These are phyloP conservation scores for Suhomyces atakaporum DNA, from an alignment of 1,139 yeast genomes.

Conservation along the genomic window DNA sequence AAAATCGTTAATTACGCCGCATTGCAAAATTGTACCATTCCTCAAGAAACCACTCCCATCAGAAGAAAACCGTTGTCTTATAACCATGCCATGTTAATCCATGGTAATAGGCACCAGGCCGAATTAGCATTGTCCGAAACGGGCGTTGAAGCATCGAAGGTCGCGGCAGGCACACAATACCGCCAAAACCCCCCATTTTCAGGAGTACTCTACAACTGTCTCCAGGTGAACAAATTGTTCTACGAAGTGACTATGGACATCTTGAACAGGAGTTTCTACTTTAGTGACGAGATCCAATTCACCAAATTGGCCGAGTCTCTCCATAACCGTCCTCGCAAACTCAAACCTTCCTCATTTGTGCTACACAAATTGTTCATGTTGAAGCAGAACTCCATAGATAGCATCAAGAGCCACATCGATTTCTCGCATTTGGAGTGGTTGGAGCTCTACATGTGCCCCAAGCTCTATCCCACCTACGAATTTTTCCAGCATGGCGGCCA, in stretches of 20 bases:
- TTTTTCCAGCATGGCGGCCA: constrained; percentile 33
- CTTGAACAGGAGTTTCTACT: constrained; percentile 56
- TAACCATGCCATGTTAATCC: constrained; percentile 51
- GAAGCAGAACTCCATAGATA: constrained; percentile 31
- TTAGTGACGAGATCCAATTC: constrained; percentile 52
- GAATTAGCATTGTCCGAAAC: constrained; percentile 52
- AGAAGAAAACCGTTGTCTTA: constrained; percentile 69
- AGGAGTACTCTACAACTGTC: constrained; percentile 51
- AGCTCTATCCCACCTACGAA: constrained; percentile 56
- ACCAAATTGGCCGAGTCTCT: constrained; percentile 35
- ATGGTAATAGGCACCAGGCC: constrained; percentile 57
- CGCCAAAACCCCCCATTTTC: too few species aligned
- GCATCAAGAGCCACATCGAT: constrained; percentile 28
- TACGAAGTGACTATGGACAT: constrained; percentile 55
- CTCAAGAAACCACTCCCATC: constrained; percentile 59
- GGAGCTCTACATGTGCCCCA: constrained; percentile 84
- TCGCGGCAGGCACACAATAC: too few species aligned
- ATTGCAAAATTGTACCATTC: constrained; percentile 46
- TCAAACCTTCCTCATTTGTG: constrained; percentile 35
- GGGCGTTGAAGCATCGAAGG: too few species aligned
- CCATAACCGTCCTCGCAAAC: constrained; percentile 7
- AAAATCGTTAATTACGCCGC: constrained; percentile 64
- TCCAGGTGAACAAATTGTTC: constrained; percentile 71
- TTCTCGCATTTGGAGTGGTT: constrained; percentile 61
- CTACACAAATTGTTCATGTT: constrained; percentile 40